A percentile compares a stretch with the other conserved stretches of the same genome.
Conservation (phyloP, 1,139 yeast species). For the Candida glucosophila region DNA sequence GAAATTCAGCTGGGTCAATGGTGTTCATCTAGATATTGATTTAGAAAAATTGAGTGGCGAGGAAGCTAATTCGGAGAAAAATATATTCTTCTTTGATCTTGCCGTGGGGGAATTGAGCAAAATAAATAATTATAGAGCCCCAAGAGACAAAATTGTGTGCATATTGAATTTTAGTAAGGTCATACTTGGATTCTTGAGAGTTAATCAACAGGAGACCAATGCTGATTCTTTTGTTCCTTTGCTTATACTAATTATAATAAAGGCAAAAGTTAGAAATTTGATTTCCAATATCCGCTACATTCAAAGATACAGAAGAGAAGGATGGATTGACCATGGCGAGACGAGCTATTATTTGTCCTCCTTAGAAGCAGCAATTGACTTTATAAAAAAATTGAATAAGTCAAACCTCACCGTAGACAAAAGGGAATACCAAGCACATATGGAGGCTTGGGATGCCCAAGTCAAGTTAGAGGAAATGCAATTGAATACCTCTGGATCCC, state of each 20-base stretch:
- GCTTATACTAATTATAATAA: constrained; percentile 68
- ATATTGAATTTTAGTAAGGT: constrained; percentile 87
- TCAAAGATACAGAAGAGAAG: constrained; percentile 70
- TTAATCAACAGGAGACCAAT: constrained; percentile 60
- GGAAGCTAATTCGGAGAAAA: constrained; percentile 19
- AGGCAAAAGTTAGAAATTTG: constrained; percentile 53
- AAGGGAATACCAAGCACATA: constrained; percentile 45
- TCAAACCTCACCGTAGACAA: constrained; percentile 54
- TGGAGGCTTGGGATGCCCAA: constrained; percentile 44
- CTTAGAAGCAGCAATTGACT: constrained; percentile 76
- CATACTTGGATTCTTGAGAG: constrained; percentile 76
- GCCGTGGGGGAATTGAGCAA: constrained; percentile 70
- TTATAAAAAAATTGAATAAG: constrained; percentile 52
- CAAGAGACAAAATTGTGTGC: constrained; percentile 90
- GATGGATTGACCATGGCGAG: constrained; percentile 69
- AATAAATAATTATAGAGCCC: constrained; percentile 79
- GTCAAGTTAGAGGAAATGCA: constrained; percentile 21
- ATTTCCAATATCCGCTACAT: constrained; percentile 77
- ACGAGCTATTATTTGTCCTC: constrained; percentile 82
- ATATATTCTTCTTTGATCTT: constrained; percentile 51
- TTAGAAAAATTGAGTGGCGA: constrained; percentile 19
- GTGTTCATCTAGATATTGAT: constrained; percentile 74
- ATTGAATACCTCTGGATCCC: constrained; percentile 4
- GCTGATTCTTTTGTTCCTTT: constrained; percentile 93
- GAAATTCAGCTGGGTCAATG: constrained; percentile 67